These are phyloP conservation scores for Myochromella boudieri DNA, from an alignment of 768 basidiomycete genomes.

Conservation along the genomic window DNA sequence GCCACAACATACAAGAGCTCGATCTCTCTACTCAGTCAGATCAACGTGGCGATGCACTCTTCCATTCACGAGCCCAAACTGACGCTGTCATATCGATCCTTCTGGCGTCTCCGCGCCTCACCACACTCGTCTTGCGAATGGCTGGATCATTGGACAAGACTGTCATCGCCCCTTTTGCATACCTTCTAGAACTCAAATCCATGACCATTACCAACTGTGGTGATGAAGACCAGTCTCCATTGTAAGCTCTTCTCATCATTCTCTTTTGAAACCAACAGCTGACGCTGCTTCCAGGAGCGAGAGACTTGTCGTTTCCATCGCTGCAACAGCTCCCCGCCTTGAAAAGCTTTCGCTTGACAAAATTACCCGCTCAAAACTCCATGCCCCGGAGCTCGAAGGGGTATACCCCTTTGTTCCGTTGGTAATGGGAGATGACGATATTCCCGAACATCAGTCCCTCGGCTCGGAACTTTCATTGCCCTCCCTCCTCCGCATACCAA, in stretches of 20 bases:
- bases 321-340: slow-evolving; percentile 56
- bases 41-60: slow-evolving; percentile 11
- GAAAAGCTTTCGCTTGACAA: slow-evolving; percentile 57
- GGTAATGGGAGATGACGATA: slow-evolving; percentile 58
- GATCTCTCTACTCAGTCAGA: slow-evolving; percentile 38
- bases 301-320: slow-evolving; percentile 67
- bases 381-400: slow-evolving; percentile 58
- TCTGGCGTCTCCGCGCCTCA: slow-evolving; percentile 44
- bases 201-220: slow-evolving; percentile 49
- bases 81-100: slow-evolving; percentile 54
- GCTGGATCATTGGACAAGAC: slow-evolving; percentile 48
- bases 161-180: slow-evolving; percentile 48
- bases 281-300: slow-evolving; percentile 49
- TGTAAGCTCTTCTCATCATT: slow-evolving; percentile 36
- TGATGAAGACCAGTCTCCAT: slow-evolving; percentile 38
- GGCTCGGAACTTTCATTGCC: slow-evolving; percentile 63
- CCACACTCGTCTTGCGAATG: slow-evolving; percentile 46
- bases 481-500: slow-evolving; percentile 61
- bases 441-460: slow-evolving; percentile 53
- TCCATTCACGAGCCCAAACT: slow-evolving; percentile 33
- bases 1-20: slow-evolving; percentile 52
- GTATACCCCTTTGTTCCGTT: slow-evolving; percentile 59
- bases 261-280: slow-evolving; percentile 6
- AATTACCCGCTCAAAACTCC: slow-evolving; percentile 65
- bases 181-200: slow-evolving; percentile 39